Evolutionary conservation across 257 asterid genomes (phyloP), one percentile per base, ranked within the genome.

Genomic region (Solanum neorickii): DNA sequence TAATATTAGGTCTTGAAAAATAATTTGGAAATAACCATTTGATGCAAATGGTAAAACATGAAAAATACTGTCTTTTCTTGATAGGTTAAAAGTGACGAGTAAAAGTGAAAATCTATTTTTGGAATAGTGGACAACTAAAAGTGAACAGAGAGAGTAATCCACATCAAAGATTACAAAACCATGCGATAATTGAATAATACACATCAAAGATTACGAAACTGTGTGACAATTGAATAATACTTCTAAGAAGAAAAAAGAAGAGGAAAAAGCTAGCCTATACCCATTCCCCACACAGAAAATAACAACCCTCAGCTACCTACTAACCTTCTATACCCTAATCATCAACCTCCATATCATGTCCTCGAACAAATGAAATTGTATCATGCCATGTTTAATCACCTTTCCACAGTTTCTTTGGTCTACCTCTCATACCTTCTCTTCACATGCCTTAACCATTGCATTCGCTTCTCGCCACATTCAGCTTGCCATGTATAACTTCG

Each of bases 401-500:
- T 65, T 0, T 65, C 72, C 33, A 0, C 0, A 5, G 16, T 65
- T 65, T 65, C 31, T 11, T 65, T 8, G 0, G 8, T n/a, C 1
- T n/a, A 65, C 33, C 33, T 65, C 72, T 65, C 31, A 12, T 0
- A 21, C 7, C 33, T 65, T 12, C 33, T 60, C 13, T 60, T 23
- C 69, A 60, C 29, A 60, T 4, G 29, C 29, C 3, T 2, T 0
- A 60, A 60, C 69, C 69, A 60, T 60, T 7, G 4, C 13, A 9
- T 14, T 60, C 27, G 1, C 29, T 60, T 60, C 0, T 5, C 29
- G 0, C 5, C 3, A 1, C 29, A 23, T 6, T 4, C 29, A 52
- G 1, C 69, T 60, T 60, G 29, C 1, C 0, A 0, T 9, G 3
- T 23, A 60, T 23, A n/a, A 0, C 69, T 23, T 60, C 3, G 0